Evolutionary conservation across 371 early-diverging fungal genomes (phyloP).

Genomic region (Basidiobolus heterosporus): DNA sequence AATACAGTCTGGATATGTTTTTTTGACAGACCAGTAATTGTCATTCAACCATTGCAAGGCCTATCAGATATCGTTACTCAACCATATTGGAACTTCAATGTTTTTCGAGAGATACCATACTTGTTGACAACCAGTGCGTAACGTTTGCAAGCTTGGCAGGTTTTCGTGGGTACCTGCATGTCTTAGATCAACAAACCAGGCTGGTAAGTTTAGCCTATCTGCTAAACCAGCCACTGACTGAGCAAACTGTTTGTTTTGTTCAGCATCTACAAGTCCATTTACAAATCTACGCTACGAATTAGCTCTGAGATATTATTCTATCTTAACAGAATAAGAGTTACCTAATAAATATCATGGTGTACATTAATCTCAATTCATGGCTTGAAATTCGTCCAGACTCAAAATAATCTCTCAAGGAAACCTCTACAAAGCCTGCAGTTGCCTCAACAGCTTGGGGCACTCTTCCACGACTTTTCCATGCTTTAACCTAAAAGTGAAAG

Average conservation of each 20-base stretch:
- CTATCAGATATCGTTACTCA: slow-evolving; percentile 2
- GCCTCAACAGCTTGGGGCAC: slow-evolving; percentile 37
- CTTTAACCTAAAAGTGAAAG: slow-evolving; percentile 28
- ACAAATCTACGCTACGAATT: slow-evolving; percentile 28
- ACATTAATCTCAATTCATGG: slow-evolving; percentile 35
- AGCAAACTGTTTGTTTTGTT: slow-evolving; percentile 28
- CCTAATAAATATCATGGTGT: slow-evolving; percentile 34
- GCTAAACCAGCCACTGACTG: slow-evolving; percentile 33
- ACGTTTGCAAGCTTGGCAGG: slow-evolving; percentile 31
- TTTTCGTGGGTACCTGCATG: slow-evolving; percentile 49
- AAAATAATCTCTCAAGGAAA: too few species aligned
- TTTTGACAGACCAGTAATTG: slow-evolving; percentile 21
- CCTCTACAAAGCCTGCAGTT: slow-evolving; percentile 33
- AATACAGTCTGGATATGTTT: slow-evolving; percentile 4
- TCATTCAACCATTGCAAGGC: slow-evolving; percentile 31
- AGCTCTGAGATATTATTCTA: not conserved
- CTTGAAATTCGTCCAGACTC: slow-evolving; percentile 11
- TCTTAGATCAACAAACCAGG: slow-evolving; percentile 47
- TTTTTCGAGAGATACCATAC: slow-evolving; percentile 6
- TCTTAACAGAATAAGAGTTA: not conserved
- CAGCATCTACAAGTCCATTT: slow-evolving; percentile 44
- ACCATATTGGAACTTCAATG: not conserved
- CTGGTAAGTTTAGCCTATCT: slow-evolving; percentile 29
- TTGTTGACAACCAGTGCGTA: slow-evolving; percentile 30
- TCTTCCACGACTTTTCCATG: slow-evolving; percentile 39